Evolutionary conservation across 306 rosid species (phyloP), one percentile per base, ranked within the genome.

Genomic region (Urtica urens): DNA sequence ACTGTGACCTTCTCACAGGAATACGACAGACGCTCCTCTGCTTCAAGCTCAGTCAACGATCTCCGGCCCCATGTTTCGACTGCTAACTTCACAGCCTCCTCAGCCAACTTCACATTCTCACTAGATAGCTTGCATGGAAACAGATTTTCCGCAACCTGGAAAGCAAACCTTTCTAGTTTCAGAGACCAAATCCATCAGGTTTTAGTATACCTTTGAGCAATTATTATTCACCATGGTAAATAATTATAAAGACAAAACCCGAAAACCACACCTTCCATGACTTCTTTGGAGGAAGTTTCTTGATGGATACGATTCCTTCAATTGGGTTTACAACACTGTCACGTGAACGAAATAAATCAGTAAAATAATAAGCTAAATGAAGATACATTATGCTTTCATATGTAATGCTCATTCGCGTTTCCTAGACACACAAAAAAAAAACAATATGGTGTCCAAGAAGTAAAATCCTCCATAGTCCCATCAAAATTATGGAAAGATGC

Each of bases 21-120:
- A 78, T 73, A 90, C 53, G 97, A 90, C 43, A 90, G 82, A 43
- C 95, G 94, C 71, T 90, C 97, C 78, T 90, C 95, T 18, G 94
- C 94, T 66, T 90, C 95, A 56, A 90, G 94, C 70, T 84, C 95
- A 15, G 84, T 81, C 57, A 90, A 69, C 49, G 95, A 90, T 62
- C 78, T 79, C 59, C 64, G 77, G 43, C 97, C 95, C 95, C 97
- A 90, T 45, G 72, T 81, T 60, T 79, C 70, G 29, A 76, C 82
- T 57, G 97, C 95, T 45, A 90, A 69, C 44, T 84, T 76, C 49
- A 81, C 87, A 29, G 92, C 78, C 62, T 75, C 78, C 63, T 81
- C 95, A 43, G 81, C 74, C 71, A 85, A 60, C 62, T 79, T 78
- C 30, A 61, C 30, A 55, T 75, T 85, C 67, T 64, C 63, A 9